Base-by-base conservation (phyloP, 2,329 filamentous ascomycete species). In the Aspergillus fructus region DNA sequence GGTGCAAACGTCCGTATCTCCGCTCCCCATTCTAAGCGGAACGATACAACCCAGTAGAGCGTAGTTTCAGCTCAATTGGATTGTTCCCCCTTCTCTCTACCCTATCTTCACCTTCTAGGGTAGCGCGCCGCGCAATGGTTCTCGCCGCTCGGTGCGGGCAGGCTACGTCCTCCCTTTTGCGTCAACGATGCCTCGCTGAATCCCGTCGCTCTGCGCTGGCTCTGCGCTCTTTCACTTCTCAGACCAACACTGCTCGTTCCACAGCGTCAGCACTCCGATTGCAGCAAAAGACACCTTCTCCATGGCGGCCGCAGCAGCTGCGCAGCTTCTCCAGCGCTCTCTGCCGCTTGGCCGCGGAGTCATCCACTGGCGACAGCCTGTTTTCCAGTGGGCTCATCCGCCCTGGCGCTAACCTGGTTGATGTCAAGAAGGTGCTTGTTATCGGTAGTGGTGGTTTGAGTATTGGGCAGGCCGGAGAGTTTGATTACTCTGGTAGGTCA, bases 401-500 rank as follows among this genome's bases (percentile, higher is more conserved):
- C 75, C 88, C 84, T 58, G 83, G 89, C 58, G 84, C 84, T 69
- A 83, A 93, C 68, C 80, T 90, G 55, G 89, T 97, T 50, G 86
- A 96, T 73, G 92, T 97, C 64, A 96, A 96, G 82, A 97, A 97
- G 81, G 93, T 97, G 52, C 81, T 97, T 61, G 93, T 97, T 67
- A 96, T 97, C 80, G 93, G 93, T 59, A 93, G 89, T 79, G 93
- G 93, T 80, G 93, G 93, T 77, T 84, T 97, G 67, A 91, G 91
- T 74, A 97, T 97, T 85, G 93, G 93, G 63, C 93, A 97, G 79
- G 93, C 93, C 64, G 93, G 93, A 80, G 93, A 97, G 81, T 97
- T 97, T 70, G 93, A 97, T 79, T 97, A 97, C 78, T 97, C 94
- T 76, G 93, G 92, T 96, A 82, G 65, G 87, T 83, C 62, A 64